Base-by-base conservation (phyloP, 1,139 yeast genomes). In the Hyphopichia pseudoburtonii region DNA sequence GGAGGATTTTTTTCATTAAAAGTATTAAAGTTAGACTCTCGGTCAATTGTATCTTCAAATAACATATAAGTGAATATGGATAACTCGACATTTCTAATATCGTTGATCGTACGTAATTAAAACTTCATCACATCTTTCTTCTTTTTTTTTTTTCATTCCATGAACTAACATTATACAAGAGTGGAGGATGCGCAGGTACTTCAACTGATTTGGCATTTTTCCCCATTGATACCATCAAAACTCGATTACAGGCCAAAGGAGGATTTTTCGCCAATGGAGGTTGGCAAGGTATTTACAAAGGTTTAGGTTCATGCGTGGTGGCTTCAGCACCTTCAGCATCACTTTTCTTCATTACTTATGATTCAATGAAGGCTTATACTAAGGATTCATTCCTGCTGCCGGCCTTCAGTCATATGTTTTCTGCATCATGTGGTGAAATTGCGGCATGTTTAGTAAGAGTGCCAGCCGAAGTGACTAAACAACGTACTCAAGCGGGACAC, bases 261-360 rank as follows among this genome's bases (percentile, higher is more conserved):
- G 98, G 98, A 0, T 90, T 92, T 54, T 86, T 88, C 58, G 69
- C 64, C 17, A 92, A 90, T 61, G 98, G 98, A 19, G 98, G 96
- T 2, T 92, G 92, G 78, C 69, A 64, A 36, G 97, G 97, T 0
- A 82, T 94, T 12, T 92, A 92, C 53, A 73, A 84, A 46, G 99
- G 99, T 1, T 70, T 92, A 8, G 97, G 97, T 2, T 85, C 96
- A 32, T 92, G 96, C 17, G 85, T 92, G 18, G 82, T 90, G 17
- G 98, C 97, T 0, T 86, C 95, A 37, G 97, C 98, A 0, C 99
- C 99, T 0, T 75, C 85, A 36, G 97, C 97, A 0, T 76, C 97
- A 8, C 66, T 92, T 29, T 92, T 92, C 56, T 92, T 92, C 59
- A 76, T 89, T 40, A 85, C 96, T 3, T 92, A 92, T 56, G 98